Conservation (phyloP, 208 protist genomes). For the Acanthamoeba culbertsoni region DNA sequence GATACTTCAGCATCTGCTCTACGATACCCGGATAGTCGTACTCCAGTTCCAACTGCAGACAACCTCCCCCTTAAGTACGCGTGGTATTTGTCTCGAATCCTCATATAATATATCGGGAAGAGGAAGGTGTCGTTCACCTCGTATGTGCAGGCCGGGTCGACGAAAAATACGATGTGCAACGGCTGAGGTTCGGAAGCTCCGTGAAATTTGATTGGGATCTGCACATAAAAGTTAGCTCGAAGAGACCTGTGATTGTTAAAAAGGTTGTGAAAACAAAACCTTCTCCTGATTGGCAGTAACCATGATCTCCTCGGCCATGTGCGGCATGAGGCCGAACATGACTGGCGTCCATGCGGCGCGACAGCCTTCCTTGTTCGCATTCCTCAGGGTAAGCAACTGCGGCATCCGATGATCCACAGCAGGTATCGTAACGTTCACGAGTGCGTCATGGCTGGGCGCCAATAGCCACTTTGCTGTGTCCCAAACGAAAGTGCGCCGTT, state of each 20-base stretch:
- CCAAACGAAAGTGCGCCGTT: not conserved
- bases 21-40: not conserved
- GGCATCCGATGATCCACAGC: not conserved
- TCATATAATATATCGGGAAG: not conserved
- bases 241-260: not conserved
- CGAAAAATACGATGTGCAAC: not conserved
- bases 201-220: slow-evolving; percentile 45
- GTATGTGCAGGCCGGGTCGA: not conserved
- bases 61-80: not conserved
- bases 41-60: not conserved
- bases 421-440: not conserved
- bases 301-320: slow-evolving; percentile 6
- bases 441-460: not conserved
- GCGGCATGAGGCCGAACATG: not conserved
- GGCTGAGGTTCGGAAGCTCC: not conserved
- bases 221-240: not conserved
- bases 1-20: slow-evolving; percentile 54
- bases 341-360: not conserved
- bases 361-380: not conserved
- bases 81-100: no score
- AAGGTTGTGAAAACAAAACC: not conserved
- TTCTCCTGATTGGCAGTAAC: not conserved
- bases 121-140: not conserved
- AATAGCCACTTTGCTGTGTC: not conserved
- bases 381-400: not conserved